phyloP scores from a whole-genome alignment of 441 rosid species.

The Cnidoscolus chayamansa region DNA sequence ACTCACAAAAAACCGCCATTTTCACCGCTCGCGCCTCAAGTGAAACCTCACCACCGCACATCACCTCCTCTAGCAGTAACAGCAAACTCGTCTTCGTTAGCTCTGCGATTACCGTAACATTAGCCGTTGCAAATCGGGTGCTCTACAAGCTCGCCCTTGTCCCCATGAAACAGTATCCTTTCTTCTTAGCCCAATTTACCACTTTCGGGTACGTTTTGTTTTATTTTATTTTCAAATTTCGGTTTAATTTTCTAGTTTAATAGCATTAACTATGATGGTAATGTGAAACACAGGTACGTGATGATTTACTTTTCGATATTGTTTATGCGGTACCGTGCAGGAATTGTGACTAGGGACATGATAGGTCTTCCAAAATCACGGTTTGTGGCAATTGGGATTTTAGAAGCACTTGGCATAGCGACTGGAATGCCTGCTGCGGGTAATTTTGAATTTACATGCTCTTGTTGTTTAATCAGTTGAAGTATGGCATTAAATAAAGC shows the following conservation, averaged over 20 bases:
- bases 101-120: conserved; percentile 45
- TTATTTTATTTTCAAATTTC: not conserved
- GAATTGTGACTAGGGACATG: conserved; percentile 74
- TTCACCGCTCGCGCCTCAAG: conserved; percentile 34
- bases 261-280: not conserved
- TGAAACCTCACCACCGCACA: conserved; percentile 1
- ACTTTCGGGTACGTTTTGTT: conserved; percentile 59
- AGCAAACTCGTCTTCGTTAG: conserved; percentile 33
- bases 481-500: not conserved
- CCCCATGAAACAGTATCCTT: conserved; percentile 82
- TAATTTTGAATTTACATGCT: conserved; percentile 17
- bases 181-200: conserved; percentile 75
- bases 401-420: conserved; percentile 77
- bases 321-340: conserved; percentile 49
- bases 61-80: conserved; percentile 18
- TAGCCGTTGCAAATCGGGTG: conserved; percentile 80
- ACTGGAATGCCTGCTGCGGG: conserved; percentile 92
- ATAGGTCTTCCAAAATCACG: conserved; percentile 60
- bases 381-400: conserved; percentile 58
- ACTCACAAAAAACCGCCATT: conserved; percentile 20
- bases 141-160: conserved; percentile 92
- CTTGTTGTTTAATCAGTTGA: conserved; percentile 2
- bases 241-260: not conserved
- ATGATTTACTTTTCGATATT: conserved; percentile 63
- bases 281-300: conserved; percentile 47